phyloP scores from a whole-genome alignment of 164 flowering plant genomes.

The Platanus orientalis region DNA sequence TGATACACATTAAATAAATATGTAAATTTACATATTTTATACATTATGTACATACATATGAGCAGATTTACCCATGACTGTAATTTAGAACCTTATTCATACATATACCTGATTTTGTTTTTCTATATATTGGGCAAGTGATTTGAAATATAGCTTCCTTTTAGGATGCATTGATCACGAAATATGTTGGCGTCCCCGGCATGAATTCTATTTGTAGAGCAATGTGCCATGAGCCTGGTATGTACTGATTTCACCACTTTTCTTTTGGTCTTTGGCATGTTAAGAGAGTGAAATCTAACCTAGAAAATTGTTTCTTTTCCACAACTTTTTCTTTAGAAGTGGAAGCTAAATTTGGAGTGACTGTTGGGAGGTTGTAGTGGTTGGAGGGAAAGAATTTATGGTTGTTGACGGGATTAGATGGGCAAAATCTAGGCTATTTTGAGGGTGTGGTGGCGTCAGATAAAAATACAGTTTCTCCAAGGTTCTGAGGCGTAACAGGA shows the following conservation, averaged over 20 bases:
- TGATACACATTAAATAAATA: too few relatives aligned
- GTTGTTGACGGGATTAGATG: constrained; percentile 57
- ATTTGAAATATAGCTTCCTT: constrained; percentile 16
- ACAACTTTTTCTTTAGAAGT: constrained; percentile 47
- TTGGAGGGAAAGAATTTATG: constrained; percentile 42
- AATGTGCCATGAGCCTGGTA: constrained; percentile 63
- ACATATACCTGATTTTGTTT: neutral
- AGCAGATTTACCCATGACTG: too few relatives aligned
- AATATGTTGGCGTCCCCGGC: constrained; percentile 80
- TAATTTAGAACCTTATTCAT: too few relatives aligned
- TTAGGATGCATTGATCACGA: constrained; percentile 53
- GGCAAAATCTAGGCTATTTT: constrained; percentile 59
- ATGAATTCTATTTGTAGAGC: constrained; percentile 83
- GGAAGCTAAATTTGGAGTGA: constrained; percentile 53
- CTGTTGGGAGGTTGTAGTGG: constrained; percentile 74
- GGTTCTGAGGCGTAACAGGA: constrained; percentile 48
- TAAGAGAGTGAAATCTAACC: neutral
- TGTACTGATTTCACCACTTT: constrained; percentile 2
- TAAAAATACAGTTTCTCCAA: constrained; percentile 51
- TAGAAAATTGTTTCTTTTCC: neutral
- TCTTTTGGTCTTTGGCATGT: neutral
- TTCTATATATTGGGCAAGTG: constrained; percentile 2
- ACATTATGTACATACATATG: too few relatives aligned
- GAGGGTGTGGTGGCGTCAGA: constrained; percentile 75
- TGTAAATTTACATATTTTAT: too few relatives aligned